Conservation (phyloP, 2,329 filamentous ascomycete species). For the Podosphaera aphanis region DNA sequence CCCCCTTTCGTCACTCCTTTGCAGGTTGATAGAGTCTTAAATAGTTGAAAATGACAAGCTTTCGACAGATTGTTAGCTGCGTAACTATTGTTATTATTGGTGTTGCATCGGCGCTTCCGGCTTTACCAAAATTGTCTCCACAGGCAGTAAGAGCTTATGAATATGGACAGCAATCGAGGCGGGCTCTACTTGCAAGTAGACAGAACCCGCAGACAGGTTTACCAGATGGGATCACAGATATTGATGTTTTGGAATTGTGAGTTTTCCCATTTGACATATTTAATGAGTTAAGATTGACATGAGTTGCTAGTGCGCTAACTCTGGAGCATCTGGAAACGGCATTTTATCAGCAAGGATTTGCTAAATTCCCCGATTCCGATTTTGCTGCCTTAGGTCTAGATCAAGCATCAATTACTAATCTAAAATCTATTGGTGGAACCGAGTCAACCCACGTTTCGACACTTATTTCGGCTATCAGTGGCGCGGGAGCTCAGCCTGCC, state of each 20-base stretch:
- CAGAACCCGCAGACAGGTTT: constrained; percentile 14
- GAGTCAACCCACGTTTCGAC: constrained; percentile 39
- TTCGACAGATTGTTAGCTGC: constrained; percentile 12
- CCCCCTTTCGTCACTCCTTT: no score
- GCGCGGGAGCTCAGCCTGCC: constrained; percentile 39
- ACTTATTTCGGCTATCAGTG: constrained; percentile 35
- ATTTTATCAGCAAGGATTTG: constrained; percentile 51
- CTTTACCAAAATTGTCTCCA: constrained; percentile 10
- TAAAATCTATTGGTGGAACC: constrained; percentile 36
- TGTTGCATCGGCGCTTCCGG: constrained; percentile 12
- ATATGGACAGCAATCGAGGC: constrained; percentile 5
- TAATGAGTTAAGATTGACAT: constrained; percentile 1
- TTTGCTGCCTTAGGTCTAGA: constrained; percentile 39
- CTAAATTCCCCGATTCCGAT: constrained; percentile 37
- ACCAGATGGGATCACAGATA: constrained; percentile 21
- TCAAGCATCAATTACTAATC: constrained; percentile 29
- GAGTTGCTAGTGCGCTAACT: constrained; percentile 33
- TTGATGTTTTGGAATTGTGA: constrained; percentile 30
- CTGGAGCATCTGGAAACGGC: constrained; percentile 51
- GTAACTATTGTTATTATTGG: constrained; percentile 11
- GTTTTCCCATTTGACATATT: constrained; percentile 8
- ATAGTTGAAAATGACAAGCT: constrained; percentile 14
- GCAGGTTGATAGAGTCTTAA: no score
- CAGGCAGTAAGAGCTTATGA: constrained; percentile 11
- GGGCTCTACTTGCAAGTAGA: constrained; percentile 7